Base-by-base conservation (phyloP, 2,329 filamentous ascomycete genomes). In the Exophiala oligosperma region DNA sequence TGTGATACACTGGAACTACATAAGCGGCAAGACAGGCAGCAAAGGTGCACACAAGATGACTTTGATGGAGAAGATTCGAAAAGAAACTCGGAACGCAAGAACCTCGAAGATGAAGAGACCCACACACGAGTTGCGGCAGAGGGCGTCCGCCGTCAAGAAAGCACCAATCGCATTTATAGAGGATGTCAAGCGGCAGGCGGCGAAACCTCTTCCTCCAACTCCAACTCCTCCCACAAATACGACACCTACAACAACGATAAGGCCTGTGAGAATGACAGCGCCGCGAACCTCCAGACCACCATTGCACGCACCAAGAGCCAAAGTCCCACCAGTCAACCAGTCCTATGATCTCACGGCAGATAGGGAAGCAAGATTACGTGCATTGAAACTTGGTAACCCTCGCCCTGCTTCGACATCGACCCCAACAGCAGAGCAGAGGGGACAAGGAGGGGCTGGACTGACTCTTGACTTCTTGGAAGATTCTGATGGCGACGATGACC, bases 1-100 rank as follows among this genome's bases (percentile, higher is more conserved):
- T 11, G 44, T 52, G 9, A 47, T 56, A 8, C 35, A 55, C 12
- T 57, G 60, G 46, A 59, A 63, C 49, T 66, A 63, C 49, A 49
- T 53, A n/a, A 53, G 52, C n/a, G 61, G 64, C 11, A 50, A 51
- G 40, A 59, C 63, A 1, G 64, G 61, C 14, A 52, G 79, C 28
- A 76, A 81, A 56, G 81, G 78, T 59, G 77, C 59, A 17, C 48
- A 52, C 49, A 64, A 63, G 41, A 61, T 62, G 58, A 59, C 56
- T 3, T 38, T 86, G 51, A 76, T 88, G 66, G 76, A 78, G 54
- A 84, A 80, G 63, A 81, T 84, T 23, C 77, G 79, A 46, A 77
- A 82, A 49, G 82, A 88, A 66, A 81, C 81, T 4, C 77, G 75
- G 48, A 81, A 85, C 64, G 81, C 84, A 44, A 65, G 67, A 8